phyloP scores from a whole-genome alignment of 352 stramenopile genomes.

The Pythium aristosporum region DNA sequence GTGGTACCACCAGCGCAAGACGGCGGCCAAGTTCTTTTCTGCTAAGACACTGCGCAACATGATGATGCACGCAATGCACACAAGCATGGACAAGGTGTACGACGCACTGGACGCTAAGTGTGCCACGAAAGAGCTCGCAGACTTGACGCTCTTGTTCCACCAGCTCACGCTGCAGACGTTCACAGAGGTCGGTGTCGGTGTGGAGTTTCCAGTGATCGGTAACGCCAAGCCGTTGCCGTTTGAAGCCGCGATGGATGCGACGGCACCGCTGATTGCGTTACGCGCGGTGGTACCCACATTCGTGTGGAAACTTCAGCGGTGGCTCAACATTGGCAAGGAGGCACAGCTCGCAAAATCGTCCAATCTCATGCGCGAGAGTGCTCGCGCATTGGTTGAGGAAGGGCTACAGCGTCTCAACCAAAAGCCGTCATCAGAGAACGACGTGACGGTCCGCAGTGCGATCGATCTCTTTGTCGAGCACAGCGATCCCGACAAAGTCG shows the following conservation, averaged over 20 bases:
- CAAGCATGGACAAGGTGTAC: no score
- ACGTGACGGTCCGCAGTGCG: slow-evolving; percentile 1
- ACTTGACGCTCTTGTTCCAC: no score
- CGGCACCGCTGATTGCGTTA: slow-evolving; percentile 31
- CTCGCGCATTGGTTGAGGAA: slow-evolving; percentile 34
- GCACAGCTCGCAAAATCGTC: slow-evolving; percentile 22
- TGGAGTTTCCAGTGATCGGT: slow-evolving; percentile 45
- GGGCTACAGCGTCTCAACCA: not conserved
- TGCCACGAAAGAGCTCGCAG: no score
- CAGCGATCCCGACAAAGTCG: slow-evolving; percentile 12
- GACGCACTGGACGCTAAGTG: no score
- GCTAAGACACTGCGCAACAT: no score
- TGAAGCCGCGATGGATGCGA: slow-evolving; percentile 39
- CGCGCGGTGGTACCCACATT: slow-evolving; percentile 44
- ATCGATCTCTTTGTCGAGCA: slow-evolving; percentile 20
- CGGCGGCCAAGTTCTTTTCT: no score
- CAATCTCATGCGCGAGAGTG: slow-evolving; percentile 32
- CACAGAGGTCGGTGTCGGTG: slow-evolving; percentile 29
- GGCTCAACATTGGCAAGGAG: slow-evolving; percentile 45
- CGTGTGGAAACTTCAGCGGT: slow-evolving; percentile 60
- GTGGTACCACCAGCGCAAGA: no score
- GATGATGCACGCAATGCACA: no score
- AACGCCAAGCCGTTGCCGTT: slow-evolving; percentile 38
- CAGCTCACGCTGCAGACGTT: no score
- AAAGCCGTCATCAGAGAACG: not conserved